phyloP scores from a whole-genome alignment of 495 filamentous ascomycete species.

The Lophiostoma macrostomum region DNA sequence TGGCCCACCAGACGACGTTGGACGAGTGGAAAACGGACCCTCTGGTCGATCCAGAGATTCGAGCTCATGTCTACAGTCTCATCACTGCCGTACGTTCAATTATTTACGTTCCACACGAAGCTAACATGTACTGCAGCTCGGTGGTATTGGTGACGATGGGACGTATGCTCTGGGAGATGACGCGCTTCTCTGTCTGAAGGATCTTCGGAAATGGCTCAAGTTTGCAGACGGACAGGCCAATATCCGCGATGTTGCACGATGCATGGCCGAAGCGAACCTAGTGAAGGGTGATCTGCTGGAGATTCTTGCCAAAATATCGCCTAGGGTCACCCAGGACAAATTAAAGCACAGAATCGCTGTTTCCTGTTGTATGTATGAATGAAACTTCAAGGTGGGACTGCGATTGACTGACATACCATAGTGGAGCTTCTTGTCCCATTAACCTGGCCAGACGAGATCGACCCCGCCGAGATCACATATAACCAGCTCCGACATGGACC shows the following conservation, averaged over 20 bases:
- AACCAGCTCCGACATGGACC: constrained; percentile 91
- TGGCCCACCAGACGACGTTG: constrained; percentile 41
- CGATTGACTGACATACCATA: constrained; percentile 28
- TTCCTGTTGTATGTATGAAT: constrained; percentile 59
- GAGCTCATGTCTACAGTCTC: constrained; percentile 85
- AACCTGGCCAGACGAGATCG: constrained; percentile 89
- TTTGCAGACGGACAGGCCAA: constrained; percentile 93
- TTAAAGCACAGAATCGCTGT: constrained; percentile 76
- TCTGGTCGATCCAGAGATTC: constrained; percentile 76
- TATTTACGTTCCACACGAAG: background rate
- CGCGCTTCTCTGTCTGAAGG: constrained; percentile 83
- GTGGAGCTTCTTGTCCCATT: constrained; percentile 90
- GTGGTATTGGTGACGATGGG: constrained; percentile 79
- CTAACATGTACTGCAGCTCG: constrained; percentile 58
- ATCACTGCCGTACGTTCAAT: constrained; percentile 76
- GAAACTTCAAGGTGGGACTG: background rate
- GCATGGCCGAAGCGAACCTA: constrained; percentile 89
- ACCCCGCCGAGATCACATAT: constrained; percentile 74
- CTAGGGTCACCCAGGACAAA: constrained; percentile 51
- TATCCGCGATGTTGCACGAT: constrained; percentile 91
- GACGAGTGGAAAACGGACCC: constrained; percentile 37
- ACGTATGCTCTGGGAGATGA: constrained; percentile 90
- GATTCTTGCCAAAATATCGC: constrained; percentile 61
- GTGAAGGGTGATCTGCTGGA: constrained; percentile 84
- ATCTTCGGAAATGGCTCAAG: constrained; percentile 90